Percentiles rank a stretch among this genome's conserved stretches.
Conservation (phyloP, 768 basidiomycete genomes). For the Piloderma croceum region DNA sequence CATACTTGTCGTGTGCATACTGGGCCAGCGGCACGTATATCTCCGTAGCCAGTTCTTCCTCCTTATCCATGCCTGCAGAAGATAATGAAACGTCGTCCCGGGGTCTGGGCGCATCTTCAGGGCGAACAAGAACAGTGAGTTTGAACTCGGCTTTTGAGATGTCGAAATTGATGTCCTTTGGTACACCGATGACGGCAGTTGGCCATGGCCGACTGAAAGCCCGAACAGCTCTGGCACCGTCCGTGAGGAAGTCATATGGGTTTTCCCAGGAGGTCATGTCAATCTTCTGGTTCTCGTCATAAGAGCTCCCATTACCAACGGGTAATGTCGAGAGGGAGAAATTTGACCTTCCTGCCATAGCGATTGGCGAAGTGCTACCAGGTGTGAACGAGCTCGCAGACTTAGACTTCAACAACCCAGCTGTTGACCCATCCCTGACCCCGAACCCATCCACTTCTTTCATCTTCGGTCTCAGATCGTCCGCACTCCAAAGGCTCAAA, state of each 20-base stretch:
- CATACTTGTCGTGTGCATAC: constrained; percentile 50
- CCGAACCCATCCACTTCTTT: constrained; percentile 13
- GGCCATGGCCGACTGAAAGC: constrained; percentile 89
- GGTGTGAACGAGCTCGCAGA: constrained; percentile 4
- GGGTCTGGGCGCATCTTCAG: constrained; percentile 42
- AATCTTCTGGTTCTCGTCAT: neutral
- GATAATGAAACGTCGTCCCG: constrained; percentile 12
- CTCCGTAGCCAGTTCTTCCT: constrained; percentile 64
- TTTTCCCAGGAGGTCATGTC: constrained; percentile 23
- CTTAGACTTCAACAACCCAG: constrained; percentile 31
- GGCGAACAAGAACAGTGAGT: constrained; percentile 56
- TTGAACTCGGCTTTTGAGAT: constrained; percentile 65
- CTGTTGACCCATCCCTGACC: constrained; percentile 32
- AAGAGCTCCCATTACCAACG: constrained; percentile 11
- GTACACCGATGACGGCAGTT: constrained; percentile 62
- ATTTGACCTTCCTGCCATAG: constrained; percentile 29
- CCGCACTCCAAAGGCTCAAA: constrained; percentile 78
- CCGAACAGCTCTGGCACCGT: constrained; percentile 78
- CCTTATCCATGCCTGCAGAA: constrained; percentile 16
- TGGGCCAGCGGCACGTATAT: constrained; percentile 89
- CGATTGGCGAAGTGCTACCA: constrained; percentile 14
- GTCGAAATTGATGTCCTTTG: constrained; percentile 68
- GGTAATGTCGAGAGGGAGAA: constrained; percentile 33
- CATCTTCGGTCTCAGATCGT: constrained; percentile 45
- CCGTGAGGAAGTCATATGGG: constrained; percentile 69